These are phyloP conservation scores for Yamadazyma paraphyllophila DNA, from an alignment of 805 yeast genomes.

Conservation along the genomic window DNA sequence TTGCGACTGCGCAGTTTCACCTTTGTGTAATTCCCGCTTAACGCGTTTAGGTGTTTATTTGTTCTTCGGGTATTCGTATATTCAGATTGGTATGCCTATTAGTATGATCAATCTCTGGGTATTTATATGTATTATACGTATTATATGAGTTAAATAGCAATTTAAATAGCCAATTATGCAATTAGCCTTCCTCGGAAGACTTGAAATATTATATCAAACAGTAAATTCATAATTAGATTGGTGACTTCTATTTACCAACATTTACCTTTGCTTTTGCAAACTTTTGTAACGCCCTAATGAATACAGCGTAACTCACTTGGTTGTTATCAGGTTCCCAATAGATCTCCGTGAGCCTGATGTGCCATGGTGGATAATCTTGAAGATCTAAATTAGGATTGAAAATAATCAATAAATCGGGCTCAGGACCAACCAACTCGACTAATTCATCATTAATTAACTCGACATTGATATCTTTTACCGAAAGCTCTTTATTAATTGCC, in stretches of 20 bases:
- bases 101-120: background rate
- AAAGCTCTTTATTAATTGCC: conserved; percentile 58
- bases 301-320: conserved; percentile 78
- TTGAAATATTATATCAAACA: no score
- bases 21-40: conserved; percentile 6
- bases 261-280: conserved; percentile 82
- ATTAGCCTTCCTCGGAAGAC: background rate
- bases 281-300: conserved; percentile 70
- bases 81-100: no score
- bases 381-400: conserved; percentile 87
- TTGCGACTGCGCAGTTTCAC: background rate
- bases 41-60: conserved; percentile 2
- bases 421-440: conserved; percentile 76
- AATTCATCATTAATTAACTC: conserved; percentile 73
- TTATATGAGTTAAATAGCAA: background rate
- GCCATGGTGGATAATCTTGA: conserved; percentile 99
- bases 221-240: no score
- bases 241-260: conserved; percentile 63
- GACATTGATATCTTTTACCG: conserved; percentile 66
- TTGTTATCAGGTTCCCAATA: conserved; percentile 88
- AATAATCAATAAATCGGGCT: conserved; percentile 83
- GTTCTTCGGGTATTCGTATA: no score
- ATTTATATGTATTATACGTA: background rate
- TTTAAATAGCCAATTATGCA: background rate
- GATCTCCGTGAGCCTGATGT: conserved; percentile 82